Base-by-base conservation (phyloP, 129 eudicot genomes). In the sunflower (Helianthus annuus) region DNA sequence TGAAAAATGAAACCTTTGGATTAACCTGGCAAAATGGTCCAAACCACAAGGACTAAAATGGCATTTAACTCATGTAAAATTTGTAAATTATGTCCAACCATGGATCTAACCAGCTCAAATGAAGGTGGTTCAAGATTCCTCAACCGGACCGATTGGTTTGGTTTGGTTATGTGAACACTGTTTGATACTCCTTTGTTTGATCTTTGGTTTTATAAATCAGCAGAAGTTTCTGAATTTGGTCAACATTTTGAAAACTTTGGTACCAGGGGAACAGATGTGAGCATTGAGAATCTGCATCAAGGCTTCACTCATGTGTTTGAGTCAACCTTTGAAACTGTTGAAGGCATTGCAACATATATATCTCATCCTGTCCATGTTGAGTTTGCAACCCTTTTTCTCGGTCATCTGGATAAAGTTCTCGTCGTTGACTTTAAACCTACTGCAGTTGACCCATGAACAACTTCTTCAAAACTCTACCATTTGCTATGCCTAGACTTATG, bases 281-380 rank as follows among this genome's bases (percentile, higher is more conserved):
- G 98, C 82, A 29, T 76, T 39, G 98, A 92, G 75, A 89, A 89
- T 81, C 15, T 87, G 72, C 95, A 92, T 62, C 98, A 92, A 78
- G 98, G 98, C 52, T 92, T 89, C 81, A 92, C 96, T 76, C 98
- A 92, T 55, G 81, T 92, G 7, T 92, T 92, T 44, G 95, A 92
- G 80, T 92, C 96, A 14, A 82, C 87, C 38, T 92, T 92, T 64
- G 96, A 92, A 32, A 89, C 88, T 78, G 71, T 83, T 13, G 84
- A 92, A 87, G 96, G 88, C 32, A 68, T 89, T 55, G 95, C 92
- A 13, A 85, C 89, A 49, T 92, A 92, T 53, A 2, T 89, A 24
- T 58, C 84, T 70, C 98, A 89, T 58, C 96, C 96, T 4, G 85
- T 63, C 66, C 98, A 92, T 64, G 95, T 83, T 6, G 88, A 79